These are phyloP conservation scores for Diaporthe velutina DNA, from an alignment of 2,329 filamentous ascomycete genomes.

Conservation along the genomic window DNA sequence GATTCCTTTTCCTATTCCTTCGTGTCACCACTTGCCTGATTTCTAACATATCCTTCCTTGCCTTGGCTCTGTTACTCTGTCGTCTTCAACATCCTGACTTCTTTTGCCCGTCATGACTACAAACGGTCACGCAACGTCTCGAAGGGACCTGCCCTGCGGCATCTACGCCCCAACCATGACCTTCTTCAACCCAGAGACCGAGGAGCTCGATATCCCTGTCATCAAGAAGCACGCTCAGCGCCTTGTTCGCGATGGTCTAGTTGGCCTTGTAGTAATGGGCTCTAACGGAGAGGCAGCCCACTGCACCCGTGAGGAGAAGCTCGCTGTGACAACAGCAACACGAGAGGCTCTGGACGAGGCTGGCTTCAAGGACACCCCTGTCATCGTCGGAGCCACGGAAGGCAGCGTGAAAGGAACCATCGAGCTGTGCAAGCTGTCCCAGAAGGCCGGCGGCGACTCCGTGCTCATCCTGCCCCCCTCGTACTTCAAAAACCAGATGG, in stretches of 20 bases:
- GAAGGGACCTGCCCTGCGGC: constrained; percentile 78
- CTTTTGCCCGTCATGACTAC: constrained; percentile 46
- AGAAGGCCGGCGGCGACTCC: constrained; percentile 81
- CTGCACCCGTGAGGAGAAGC: constrained; percentile 82
- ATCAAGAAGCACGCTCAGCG: constrained; percentile 87
- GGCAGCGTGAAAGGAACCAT: constrained; percentile 86
- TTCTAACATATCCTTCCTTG: background rate
- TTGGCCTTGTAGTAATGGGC: constrained; percentile 87
- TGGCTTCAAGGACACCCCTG: constrained; percentile 80
- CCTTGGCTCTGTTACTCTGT: background rate
- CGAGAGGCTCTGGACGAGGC: constrained; percentile 86
- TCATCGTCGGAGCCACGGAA: constrained; percentile 86
- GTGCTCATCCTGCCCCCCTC: constrained; percentile 83
- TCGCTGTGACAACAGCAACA: constrained; percentile 80
- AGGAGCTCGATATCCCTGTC: constrained; percentile 84
- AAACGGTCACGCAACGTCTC: constrained; percentile 53
- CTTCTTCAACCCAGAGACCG: constrained; percentile 86
- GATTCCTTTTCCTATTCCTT: constrained; percentile 4
- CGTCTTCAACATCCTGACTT: background rate
- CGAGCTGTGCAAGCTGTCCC: constrained; percentile 76
- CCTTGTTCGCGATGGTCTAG: constrained; percentile 81
- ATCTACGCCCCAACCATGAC: constrained; percentile 93
- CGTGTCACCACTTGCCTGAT: background rate
- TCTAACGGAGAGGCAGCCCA: constrained; percentile 93
- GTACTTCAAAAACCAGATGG: constrained; percentile 84